These are phyloP conservation scores for Diddensiella santjacobensis DNA, from an alignment of 805 yeast species.

Conservation along the genomic window DNA sequence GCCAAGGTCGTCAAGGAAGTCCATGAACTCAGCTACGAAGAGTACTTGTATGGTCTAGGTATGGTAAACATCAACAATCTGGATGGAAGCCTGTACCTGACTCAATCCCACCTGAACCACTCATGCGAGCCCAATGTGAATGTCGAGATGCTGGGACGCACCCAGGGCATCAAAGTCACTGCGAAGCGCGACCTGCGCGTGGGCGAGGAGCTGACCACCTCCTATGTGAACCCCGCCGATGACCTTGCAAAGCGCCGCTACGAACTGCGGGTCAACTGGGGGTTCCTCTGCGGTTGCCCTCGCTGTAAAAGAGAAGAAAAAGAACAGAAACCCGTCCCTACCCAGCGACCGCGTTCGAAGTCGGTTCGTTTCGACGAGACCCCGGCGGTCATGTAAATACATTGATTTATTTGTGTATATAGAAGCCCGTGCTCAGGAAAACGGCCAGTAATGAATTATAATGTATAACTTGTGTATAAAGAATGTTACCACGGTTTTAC, in stretches of 20 bases:
- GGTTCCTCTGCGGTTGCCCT: conserved; percentile 65
- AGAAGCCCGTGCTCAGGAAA: no score
- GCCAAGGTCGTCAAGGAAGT: conserved; percentile 41
- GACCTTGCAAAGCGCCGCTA: conserved; percentile 60
- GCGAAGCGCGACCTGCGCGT: conserved; percentile 56
- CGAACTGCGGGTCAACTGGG: conserved; percentile 71
- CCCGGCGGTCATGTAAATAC: background rate
- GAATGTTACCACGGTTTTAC: background rate
- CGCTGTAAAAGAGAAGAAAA: conserved; percentile 62
- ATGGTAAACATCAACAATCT: conserved; percentile 71
- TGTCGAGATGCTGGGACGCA: conserved; percentile 40
- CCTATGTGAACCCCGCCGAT: conserved; percentile 66
- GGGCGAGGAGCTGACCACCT: conserved; percentile 65
- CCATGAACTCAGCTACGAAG: conserved; percentile 43
- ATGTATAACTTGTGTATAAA: background rate
- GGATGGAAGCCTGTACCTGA: conserved; percentile 52
- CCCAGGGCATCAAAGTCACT: conserved; percentile 54
- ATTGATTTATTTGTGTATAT: background rate
- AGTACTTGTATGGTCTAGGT: conserved; percentile 61
- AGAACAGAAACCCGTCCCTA: background rate
- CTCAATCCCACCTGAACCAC: conserved; percentile 73
- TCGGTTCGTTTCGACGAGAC: conserved; percentile 24
- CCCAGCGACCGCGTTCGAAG: conserved; percentile 20
- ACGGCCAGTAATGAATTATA: no score
- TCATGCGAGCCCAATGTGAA: conserved; percentile 68